Percentiles rank a stretch among this genome's conserved stretches.
phyloP scores from a whole-genome alignment of 768 basidiomycete genomes.

The Naematelia encephala region DNA sequence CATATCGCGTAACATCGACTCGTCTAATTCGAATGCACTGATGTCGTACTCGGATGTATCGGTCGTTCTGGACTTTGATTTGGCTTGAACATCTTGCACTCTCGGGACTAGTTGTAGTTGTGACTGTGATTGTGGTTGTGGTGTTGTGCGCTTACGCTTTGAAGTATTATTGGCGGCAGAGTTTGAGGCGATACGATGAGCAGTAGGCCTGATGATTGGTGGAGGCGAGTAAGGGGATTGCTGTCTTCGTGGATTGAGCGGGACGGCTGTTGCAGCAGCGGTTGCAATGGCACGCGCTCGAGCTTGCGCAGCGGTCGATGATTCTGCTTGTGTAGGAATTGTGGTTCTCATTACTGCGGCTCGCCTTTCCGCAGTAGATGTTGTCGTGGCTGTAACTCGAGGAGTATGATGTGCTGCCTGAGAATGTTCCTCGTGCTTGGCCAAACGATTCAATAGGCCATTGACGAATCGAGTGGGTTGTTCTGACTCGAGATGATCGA shows the following conservation, averaged over 20 bases:
- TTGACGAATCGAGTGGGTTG: slow-evolving; percentile 63
- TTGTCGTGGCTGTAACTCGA: neutral
- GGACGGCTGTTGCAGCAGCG: too few relatives aligned
- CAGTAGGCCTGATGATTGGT: too few relatives aligned
- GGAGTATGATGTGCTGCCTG: too few relatives aligned
- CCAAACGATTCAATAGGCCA: slow-evolving; percentile 63
- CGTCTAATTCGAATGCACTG: neutral
- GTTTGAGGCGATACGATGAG: neutral
- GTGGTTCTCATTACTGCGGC: too few relatives aligned
- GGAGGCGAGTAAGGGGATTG: too few relatives aligned
- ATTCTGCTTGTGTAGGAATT: neutral
- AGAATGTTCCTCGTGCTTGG: slow-evolving; percentile 51
- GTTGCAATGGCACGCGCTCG: neutral
- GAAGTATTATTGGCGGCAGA: neutral
- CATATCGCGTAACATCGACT: neutral
- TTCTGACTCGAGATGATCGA: slow-evolving; percentile 63
- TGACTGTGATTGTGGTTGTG: neutral
- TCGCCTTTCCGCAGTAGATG: neutral
- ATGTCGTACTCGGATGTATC: neutral
- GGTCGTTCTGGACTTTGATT: neutral
- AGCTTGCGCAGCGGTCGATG: neutral
- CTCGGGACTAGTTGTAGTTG: too few relatives aligned
- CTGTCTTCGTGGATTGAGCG: too few relatives aligned
- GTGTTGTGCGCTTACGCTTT: neutral
- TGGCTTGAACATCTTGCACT: too few relatives aligned